phyloP scores from a whole-genome alignment of 2,329 filamentous ascomycete species.

The Daldinia sp. region DNA sequence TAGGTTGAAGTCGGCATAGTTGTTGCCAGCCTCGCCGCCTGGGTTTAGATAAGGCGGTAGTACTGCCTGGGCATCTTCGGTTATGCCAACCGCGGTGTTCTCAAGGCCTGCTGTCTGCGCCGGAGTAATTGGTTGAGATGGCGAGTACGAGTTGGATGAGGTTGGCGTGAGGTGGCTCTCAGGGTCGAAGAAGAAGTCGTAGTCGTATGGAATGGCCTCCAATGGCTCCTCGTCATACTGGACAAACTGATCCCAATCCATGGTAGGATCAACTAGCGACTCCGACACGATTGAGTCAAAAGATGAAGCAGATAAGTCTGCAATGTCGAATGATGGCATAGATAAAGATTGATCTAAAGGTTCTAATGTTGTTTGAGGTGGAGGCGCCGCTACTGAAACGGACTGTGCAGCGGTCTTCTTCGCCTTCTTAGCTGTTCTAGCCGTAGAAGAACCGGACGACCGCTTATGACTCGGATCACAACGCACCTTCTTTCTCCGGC shows the following conservation, averaged over 20 bases:
- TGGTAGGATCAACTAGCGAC: conserved; percentile 40
- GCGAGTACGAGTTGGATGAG: conserved; percentile 51
- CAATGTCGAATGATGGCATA: conserved; percentile 38
- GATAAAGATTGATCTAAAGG: conserved; percentile 24
- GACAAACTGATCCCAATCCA: conserved; percentile 63
- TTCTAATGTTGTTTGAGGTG: conserved; percentile 37
- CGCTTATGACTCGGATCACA: conserved; percentile 72
- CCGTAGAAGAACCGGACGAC: conserved; percentile 53
- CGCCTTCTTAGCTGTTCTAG: conserved; percentile 59
- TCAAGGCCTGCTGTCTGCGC: conserved; percentile 34
- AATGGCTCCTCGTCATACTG: conserved; percentile 57
- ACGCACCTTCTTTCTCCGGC: conserved; percentile 72
- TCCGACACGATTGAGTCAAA: conserved; percentile 42
- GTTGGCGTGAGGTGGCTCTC: conserved; percentile 58
- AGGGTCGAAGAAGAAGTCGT: conserved; percentile 62
- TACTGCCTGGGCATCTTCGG: conserved; percentile 35
- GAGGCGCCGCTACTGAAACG: conserved; percentile 42
- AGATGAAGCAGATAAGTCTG: conserved; percentile 36
- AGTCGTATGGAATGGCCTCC: conserved; percentile 53
- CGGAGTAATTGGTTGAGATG: conserved; percentile 52
- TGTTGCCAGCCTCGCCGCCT: conserved; percentile 54
- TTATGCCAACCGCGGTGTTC: conserved; percentile 25
- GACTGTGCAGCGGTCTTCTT: conserved; percentile 49
- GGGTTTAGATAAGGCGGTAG: conserved; percentile 59
- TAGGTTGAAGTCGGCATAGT: conserved; percentile 68